Base-by-base conservation (phyloP, 2,329 filamentous ascomycete genomes). In the Botryotinia narcissicola region DNA sequence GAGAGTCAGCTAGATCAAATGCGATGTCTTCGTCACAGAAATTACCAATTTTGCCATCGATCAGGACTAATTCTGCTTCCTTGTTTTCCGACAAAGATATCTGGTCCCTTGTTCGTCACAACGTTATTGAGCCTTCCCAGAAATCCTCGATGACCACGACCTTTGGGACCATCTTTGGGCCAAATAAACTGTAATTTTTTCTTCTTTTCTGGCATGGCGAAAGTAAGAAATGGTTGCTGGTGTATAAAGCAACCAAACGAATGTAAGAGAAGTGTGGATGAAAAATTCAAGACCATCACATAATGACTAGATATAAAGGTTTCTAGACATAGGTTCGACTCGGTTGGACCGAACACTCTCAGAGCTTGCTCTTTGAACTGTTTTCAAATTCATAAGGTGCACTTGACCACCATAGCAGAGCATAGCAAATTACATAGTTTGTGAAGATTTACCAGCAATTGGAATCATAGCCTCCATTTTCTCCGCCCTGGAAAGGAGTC, bases 91-190 rank as follows among this genome's bases (percentile, higher is more conserved):
- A 84, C 77, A 51, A 82, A 84, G 8, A 85, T 82, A 76, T 85
- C 84, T 20, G 84, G 83, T 1, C 83, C 84, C 72, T 80, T 82
- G 51, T 81, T 81, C 12, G 75, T 81, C 25, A 84, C 60, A 70
- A 84, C 77, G 64, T 85, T 82, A 32, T 78, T 78, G 32, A 84
- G 63, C 32, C 79, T 70, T 22, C 78, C 75, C 44, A 76, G 77
- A 51, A 79, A 79, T 5, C 79, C 79, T 40, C 79, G 76, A 60
- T 72, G 75, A 25, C 74, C 74, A 40, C 72, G 67, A 18, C 79
- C 79, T 67, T 76, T 78, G 10, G 64, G 74, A 1, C 77, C 78
- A 75, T 80, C 80, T 73, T 80, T 80, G 6, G 78, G 80, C 79
- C 80, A 81, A 35, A 80, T 78, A 59, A 79, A 77, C 62, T 77